Evolutionary conservation across 1,284 basidiomycete genomes (phyloP).

Genomic region (Inonotus hispidus): DNA sequence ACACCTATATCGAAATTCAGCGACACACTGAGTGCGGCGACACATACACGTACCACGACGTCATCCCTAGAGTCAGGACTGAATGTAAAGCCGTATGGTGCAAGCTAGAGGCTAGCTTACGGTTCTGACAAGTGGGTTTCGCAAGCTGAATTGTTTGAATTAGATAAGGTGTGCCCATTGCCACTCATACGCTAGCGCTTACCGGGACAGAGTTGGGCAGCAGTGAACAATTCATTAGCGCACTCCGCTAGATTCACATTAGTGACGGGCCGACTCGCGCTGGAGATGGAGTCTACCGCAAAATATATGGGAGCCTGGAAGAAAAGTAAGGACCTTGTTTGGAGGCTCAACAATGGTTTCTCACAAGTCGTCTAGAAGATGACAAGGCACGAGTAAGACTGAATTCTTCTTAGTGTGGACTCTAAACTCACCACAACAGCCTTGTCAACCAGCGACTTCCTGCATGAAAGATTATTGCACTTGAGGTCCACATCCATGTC

Average conservation of each 20-base stretch:
- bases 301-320: conserved; percentile 73
- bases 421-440: conserved; percentile 64
- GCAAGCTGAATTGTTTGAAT: conserved; percentile 47
- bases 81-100: background rate
- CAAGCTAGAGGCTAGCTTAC: conserved; percentile 35
- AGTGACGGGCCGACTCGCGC: background rate
- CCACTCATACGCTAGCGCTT: conserved; percentile 6
- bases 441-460: conserved; percentile 60
- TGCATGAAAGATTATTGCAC: conserved; percentile 71
- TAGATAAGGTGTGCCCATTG: background rate
- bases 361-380: conserved; percentile 14
- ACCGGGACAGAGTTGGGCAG: conserved; percentile 73
- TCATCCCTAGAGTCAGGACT: conserved; percentile 53
- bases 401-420: background rate
- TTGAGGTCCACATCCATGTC: conserved; percentile 49
- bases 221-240: conserved; percentile 75
- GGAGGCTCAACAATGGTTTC: background rate
- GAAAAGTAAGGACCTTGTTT: background rate
- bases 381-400: background rate
- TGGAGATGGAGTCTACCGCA: conserved; percentile 46
- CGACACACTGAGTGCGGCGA: background rate
- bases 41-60: conserved; percentile 54
- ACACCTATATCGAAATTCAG: conserved; percentile 43
- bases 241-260: conserved; percentile 53
- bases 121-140: conserved; percentile 74